Evolutionary conservation across 768 basidiomycete genomes (phyloP).

Genomic region (Nidularia sp.): DNA sequence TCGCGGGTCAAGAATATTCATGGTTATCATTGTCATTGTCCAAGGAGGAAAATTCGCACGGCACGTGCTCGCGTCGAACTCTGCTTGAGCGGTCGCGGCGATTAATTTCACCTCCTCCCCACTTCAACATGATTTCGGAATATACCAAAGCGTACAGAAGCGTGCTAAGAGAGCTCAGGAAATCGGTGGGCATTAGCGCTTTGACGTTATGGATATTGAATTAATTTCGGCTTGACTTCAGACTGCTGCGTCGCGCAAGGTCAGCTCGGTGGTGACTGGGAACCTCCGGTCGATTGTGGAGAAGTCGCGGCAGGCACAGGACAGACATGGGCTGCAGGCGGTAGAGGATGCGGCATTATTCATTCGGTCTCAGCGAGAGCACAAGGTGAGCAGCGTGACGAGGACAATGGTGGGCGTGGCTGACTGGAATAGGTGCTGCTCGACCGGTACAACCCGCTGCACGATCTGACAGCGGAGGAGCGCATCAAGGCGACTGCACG

Average conservation of each 20-base stretch:
- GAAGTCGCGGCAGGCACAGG: conserved; percentile 22
- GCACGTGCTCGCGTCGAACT: too few relatives aligned
- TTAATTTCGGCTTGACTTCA: conserved; percentile 19
- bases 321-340: conserved; percentile 33
- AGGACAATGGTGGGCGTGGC: not conserved
- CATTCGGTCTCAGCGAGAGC: conserved; percentile 65
- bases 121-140: conserved; percentile 21
- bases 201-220: not conserved
- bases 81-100: too few relatives aligned
- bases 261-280: conserved; percentile 37
- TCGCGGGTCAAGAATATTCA: too few relatives aligned
- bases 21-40: too few relatives aligned
- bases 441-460: conserved; percentile 83
- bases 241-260: too few relatives aligned
- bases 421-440: conserved; percentile 53
- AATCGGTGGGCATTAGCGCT: conserved; percentile 32
- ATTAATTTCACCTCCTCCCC: too few relatives aligned
- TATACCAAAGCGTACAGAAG: conserved; percentile 40
- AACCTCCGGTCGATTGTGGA: conserved; percentile 56
- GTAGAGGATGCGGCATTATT: conserved; percentile 63
- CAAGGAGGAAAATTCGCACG: too few relatives aligned
- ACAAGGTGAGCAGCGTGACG: conserved; percentile 53
- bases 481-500: conserved; percentile 80
- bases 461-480: conserved; percentile 78
- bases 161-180: conserved; percentile 51